phyloP scores from a whole-genome alignment of 2,329 filamentous ascomycete genomes.

The Aspergillus sp. region DNA sequence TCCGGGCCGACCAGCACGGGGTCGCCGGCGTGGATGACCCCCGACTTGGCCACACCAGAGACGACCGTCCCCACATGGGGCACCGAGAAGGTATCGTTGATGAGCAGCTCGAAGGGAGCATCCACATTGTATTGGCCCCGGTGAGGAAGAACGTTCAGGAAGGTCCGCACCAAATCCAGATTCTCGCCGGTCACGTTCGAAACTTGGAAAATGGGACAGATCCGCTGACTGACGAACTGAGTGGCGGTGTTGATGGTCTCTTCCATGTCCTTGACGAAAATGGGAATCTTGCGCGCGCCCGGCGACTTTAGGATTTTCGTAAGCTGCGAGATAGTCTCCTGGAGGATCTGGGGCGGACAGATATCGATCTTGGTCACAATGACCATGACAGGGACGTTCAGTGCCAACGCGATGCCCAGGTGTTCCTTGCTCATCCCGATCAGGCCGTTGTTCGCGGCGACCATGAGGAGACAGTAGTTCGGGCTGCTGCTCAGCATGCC shows the following conservation, averaged over 20 bases:
- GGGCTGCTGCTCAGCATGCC: slow-evolving; percentile 91
- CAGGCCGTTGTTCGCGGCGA: slow-evolving; percentile 94
- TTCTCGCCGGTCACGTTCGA: slow-evolving; percentile 96
- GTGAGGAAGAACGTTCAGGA: slow-evolving; percentile 92
- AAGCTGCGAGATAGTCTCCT: slow-evolving; percentile 89
- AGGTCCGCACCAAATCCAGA: slow-evolving; percentile 84
- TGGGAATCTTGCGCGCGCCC: slow-evolving; percentile 89
- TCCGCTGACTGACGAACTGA: slow-evolving; percentile 91
- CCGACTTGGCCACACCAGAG: slow-evolving; percentile 84
- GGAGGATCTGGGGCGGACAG: slow-evolving; percentile 89
- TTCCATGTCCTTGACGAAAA: slow-evolving; percentile 88
- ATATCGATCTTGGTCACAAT: slow-evolving; percentile 98
- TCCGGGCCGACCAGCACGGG: slow-evolving; percentile 86
- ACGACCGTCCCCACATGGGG: slow-evolving; percentile 97
- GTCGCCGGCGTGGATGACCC: slow-evolving; percentile 88
- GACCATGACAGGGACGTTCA: slow-evolving; percentile 98
- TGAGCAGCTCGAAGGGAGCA: slow-evolving; percentile 87
- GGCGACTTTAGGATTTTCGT: slow-evolving; percentile 92
- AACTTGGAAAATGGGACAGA: slow-evolving; percentile 96
- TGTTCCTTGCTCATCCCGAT: slow-evolving; percentile 99
- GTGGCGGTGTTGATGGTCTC: slow-evolving; percentile 94
- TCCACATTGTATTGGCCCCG: slow-evolving; percentile 88
- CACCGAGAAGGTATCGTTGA: slow-evolving; percentile 98
- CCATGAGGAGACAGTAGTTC: slow-evolving; percentile 97
- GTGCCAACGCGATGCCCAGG: slow-evolving; percentile 84